Percentiles rank a stretch among this genome's conserved stretches.
Evolutionary conservation across 352 stramenopile genomes (phyloP).

Genomic region (Phytophthora boehmeriae): DNA sequence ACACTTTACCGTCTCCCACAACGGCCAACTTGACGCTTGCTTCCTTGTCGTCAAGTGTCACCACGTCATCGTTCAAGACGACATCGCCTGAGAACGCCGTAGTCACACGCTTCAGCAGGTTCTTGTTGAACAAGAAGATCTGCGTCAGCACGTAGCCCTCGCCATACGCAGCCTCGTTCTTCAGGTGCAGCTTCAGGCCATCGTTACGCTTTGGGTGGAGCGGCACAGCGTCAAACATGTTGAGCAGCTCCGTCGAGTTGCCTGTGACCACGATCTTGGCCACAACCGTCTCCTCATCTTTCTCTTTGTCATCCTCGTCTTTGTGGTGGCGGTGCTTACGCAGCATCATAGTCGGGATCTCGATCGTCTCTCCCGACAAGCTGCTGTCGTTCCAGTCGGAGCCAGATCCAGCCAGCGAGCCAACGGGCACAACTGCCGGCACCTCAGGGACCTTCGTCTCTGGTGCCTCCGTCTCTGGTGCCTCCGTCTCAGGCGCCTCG

Average conservation of each 20-base stretch:
- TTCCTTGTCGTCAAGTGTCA: constrained; percentile 42
- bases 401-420: constrained; percentile 7
- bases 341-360: constrained; percentile 41
- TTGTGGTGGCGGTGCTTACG: constrained; percentile 35
- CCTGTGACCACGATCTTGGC: constrained; percentile 60
- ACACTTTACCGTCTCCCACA: constrained; percentile 46
- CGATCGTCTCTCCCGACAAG: constrained; percentile 27
- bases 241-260: constrained; percentile 59
- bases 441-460: not conserved
- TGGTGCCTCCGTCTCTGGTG: constrained; percentile 10
- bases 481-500: constrained; percentile 10
- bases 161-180: constrained; percentile 54
- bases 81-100: constrained; percentile 45
- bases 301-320: constrained; percentile 25
- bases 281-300: constrained; percentile 37
- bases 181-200: constrained; percentile 55
- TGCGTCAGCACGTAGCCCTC: constrained; percentile 63
- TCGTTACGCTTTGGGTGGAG: constrained; percentile 46
- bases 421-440: constrained; percentile 10
- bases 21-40: constrained; percentile 50
- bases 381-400: constrained; percentile 19
- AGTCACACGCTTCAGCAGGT: constrained; percentile 42
- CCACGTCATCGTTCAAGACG: constrained; percentile 47
- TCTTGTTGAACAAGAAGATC: constrained; percentile 58
- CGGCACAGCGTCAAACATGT: constrained; percentile 48